Conservation (phyloP, 1,284 basidiomycete species). For the Fomitopsis palustris region DNA sequence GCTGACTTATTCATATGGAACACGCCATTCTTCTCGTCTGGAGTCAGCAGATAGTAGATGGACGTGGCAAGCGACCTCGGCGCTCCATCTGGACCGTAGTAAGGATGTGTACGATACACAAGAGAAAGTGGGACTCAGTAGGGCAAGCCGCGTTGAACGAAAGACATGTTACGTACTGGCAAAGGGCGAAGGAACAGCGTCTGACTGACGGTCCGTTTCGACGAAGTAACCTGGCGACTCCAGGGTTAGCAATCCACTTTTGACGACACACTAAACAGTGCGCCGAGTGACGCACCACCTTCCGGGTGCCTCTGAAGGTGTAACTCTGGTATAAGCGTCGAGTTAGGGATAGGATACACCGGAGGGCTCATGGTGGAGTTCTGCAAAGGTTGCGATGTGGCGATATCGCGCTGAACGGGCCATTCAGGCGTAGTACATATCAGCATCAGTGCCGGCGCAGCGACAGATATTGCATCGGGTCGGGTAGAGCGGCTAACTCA, state of each 20-base stretch:
- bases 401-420: not conserved
- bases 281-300: slow-evolving; percentile 23
- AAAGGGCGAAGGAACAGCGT: slow-evolving; percentile 36
- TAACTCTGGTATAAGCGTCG: slow-evolving; percentile 30
- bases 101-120: too few species aligned
- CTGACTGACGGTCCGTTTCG: slow-evolving; percentile 35
- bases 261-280: not conserved
- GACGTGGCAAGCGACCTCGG: slow-evolving; percentile 35
- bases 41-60: slow-evolving; percentile 46
- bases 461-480: too few species aligned
- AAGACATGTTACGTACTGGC: slow-evolving; percentile 24
- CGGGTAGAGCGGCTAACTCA: too few species aligned
- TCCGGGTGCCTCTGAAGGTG: slow-evolving; percentile 33
- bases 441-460: too few species aligned
- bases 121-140: too few species aligned
- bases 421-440: too few species aligned
- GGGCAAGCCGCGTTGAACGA: not conserved
- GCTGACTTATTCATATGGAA: slow-evolving; percentile 46
- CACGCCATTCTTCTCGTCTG: slow-evolving; percentile 35
- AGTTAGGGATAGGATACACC: slow-evolving; percentile 23
- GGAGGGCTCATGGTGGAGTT: not conserved
- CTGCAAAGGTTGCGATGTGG: not conserved
- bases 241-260: not conserved
- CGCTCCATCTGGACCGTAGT: slow-evolving; percentile 25
- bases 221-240: slow-evolving; percentile 33